phyloP scores from a whole-genome alignment of 148 eudicot genomes.

The Chenopodium formosanum region DNA sequence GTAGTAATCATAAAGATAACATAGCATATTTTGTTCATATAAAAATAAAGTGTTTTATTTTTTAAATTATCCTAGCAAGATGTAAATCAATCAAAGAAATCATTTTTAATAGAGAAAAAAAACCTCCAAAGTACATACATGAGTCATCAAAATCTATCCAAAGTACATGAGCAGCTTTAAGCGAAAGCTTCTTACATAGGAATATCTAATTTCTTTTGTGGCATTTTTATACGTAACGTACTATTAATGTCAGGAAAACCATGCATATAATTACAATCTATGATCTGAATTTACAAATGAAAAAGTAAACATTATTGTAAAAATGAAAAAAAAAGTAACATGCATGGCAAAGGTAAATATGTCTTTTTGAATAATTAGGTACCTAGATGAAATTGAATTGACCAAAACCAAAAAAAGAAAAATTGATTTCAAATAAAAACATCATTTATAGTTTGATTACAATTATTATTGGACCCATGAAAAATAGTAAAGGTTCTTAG shows the following conservation, averaged over 20 bases:
- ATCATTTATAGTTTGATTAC: constrained; percentile 19
- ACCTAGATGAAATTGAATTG: background rate
- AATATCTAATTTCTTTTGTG: background rate
- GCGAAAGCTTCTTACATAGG: background rate
- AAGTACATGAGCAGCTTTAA: constrained; percentile 20
- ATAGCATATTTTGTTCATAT: too few species aligned
- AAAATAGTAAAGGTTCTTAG: background rate
- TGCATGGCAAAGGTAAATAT: background rate
- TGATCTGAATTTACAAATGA: background rate
- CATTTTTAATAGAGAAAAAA: too few species aligned
- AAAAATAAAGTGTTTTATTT: too few species aligned
- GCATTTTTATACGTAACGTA: background rate
- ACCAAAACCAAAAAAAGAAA: background rate
- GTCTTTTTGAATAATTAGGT: constrained; percentile 10
- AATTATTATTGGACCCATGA: constrained; percentile 8
- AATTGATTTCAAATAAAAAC: constrained; percentile 12
- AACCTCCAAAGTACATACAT: background rate
- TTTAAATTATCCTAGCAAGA: too few species aligned
- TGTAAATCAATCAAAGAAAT: too few species aligned
- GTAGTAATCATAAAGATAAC: too few species aligned
- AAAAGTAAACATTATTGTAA: background rate
- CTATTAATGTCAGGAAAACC: constrained; percentile 8
- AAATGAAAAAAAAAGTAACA: background rate
- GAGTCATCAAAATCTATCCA: constrained; percentile 3
- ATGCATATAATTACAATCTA: constrained; percentile 2